These are phyloP conservation scores for Spongispora temasekensis DNA, from an alignment of 1,284 basidiomycete species.

Conservation along the genomic window DNA sequence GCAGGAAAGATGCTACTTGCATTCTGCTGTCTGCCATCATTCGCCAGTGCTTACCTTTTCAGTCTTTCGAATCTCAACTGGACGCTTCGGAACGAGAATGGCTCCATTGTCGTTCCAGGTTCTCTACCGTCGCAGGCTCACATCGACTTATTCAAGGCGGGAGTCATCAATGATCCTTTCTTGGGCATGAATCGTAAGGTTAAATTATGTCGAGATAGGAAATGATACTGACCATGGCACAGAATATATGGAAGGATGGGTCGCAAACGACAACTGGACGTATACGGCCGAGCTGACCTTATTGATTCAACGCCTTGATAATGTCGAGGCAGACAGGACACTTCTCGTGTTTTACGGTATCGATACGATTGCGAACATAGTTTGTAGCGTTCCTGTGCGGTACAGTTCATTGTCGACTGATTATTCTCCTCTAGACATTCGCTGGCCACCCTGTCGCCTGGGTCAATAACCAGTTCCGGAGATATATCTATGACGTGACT, in stretches of 20 bases:
- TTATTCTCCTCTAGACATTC: constrained; percentile 40
- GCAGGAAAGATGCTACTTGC: no score
- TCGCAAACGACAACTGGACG: background rate
- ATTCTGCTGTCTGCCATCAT: background rate
- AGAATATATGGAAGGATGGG: constrained; percentile 35
- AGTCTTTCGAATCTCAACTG: constrained; percentile 5
- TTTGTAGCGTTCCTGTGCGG: constrained; percentile 11
- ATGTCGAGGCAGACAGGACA: constrained; percentile 28
- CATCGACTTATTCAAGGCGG: constrained; percentile 14
- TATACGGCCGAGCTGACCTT: constrained; percentile 48
- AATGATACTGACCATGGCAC: background rate
- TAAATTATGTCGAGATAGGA: background rate
- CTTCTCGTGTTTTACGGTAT: constrained; percentile 60
- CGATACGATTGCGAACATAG: constrained; percentile 59
- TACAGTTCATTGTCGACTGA: background rate
- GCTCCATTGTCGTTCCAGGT: constrained; percentile 14
- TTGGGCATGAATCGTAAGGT: constrained; percentile 11
- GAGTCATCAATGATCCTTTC: constrained; percentile 12
- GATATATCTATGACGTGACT: background rate
- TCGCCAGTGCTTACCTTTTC: background rate
- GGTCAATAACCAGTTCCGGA: background rate
- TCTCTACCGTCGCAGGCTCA: constrained; percentile 14
- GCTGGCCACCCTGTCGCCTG: constrained; percentile 31
- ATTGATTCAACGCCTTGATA: constrained; percentile 33
- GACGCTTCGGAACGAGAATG: constrained; percentile 16